These are phyloP conservation scores for Pestalotiopsis sp. DNA, from an alignment of 2,329 filamentous ascomycete species.

Conservation along the genomic window DNA sequence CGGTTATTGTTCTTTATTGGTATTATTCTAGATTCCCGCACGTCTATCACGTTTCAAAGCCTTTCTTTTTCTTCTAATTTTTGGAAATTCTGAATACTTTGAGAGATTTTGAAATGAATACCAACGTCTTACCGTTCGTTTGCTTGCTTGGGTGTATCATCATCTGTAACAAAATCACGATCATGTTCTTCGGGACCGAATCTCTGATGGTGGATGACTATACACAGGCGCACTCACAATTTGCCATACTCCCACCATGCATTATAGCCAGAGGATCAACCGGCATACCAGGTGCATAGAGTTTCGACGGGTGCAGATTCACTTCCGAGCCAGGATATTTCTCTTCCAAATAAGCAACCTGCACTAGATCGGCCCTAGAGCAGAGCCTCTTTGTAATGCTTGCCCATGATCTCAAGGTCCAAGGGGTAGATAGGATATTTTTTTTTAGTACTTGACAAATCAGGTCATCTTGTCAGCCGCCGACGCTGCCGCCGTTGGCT, in stretches of 20 bases:
- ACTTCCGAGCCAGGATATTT: background rate
- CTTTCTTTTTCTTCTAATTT: too few relatives aligned
- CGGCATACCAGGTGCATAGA: background rate
- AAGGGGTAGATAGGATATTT: too few relatives aligned
- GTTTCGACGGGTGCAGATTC: background rate
- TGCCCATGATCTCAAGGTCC: background rate
- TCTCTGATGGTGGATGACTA: background rate
- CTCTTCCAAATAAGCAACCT: background rate
- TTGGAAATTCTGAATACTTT: background rate
- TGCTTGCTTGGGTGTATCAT: too few relatives aligned
- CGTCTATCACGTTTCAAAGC: background rate
- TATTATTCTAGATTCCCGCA: background rate
- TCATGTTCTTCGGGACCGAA: background rate
- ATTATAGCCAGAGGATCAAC: background rate
- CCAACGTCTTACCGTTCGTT: background rate
- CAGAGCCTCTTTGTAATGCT: background rate
- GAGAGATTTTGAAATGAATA: background rate
- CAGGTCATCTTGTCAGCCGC: too few relatives aligned
- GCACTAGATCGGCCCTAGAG: background rate
- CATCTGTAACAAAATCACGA: too few relatives aligned
- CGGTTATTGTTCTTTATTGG: background rate
- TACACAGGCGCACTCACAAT: background rate
- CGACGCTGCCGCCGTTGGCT: too few relatives aligned
- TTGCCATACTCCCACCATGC: background rate
- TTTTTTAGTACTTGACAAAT: too few relatives aligned